Evolutionary conservation across 768 basidiomycete genomes (phyloP).

Genomic region (Tricholoma terreum): DNA sequence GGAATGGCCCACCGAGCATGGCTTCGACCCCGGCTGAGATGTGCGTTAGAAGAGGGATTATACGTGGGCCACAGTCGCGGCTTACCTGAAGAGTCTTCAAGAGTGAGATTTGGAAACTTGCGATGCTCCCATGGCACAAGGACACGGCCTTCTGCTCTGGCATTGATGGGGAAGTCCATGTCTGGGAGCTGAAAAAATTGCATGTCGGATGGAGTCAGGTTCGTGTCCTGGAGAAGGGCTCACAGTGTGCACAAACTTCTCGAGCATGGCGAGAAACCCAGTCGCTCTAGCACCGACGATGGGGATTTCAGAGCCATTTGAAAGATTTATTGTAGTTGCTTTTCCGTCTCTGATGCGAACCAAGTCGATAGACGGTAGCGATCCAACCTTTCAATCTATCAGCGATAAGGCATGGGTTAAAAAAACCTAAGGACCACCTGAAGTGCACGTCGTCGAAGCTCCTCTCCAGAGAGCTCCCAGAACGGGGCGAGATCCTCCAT

Average conservation of each 20-base stretch:
- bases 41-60: constrained; percentile 12
- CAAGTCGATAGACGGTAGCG: constrained; percentile 80
- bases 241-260: constrained; percentile 64
- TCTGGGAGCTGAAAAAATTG: constrained; percentile 66
- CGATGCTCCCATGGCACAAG: constrained; percentile 90
- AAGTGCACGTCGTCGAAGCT: constrained; percentile 60
- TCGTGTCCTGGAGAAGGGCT: constrained; percentile 14
- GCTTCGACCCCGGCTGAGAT: constrained; percentile 47
- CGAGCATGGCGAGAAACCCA: constrained; percentile 74
- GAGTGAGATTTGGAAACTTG: constrained; percentile 68
- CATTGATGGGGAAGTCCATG: constrained; percentile 93
- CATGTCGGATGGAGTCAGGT: not conserved
- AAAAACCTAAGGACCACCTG: constrained; percentile 43
- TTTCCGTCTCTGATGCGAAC: constrained; percentile 74
- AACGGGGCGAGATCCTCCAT: constrained; percentile 81
- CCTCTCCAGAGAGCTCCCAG: constrained; percentile 68
- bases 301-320: constrained; percentile 55
- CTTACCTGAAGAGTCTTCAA: constrained; percentile 40
- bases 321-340: constrained; percentile 54
- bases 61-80: not conserved
- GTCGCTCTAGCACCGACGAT: constrained; percentile 77
- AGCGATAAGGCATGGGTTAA: not conserved
- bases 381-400: constrained; percentile 50
- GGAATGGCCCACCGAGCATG: constrained; percentile 63
- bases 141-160: constrained; percentile 90